Conservation (phyloP, 2,329 filamentous ascomycete genomes). For the Paraphoma sp. region DNA sequence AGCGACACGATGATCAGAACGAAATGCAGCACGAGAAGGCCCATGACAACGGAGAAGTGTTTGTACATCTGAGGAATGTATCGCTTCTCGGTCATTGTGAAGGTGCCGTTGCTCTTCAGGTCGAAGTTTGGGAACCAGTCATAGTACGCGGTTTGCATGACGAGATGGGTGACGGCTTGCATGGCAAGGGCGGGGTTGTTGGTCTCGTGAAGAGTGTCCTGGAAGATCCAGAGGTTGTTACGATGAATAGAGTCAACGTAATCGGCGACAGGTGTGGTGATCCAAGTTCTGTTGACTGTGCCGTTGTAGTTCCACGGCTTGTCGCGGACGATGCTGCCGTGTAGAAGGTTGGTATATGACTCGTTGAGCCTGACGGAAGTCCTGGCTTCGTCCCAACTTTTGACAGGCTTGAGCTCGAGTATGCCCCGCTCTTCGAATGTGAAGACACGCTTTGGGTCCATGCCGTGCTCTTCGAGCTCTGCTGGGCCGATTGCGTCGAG, state of each 20-base stretch:
- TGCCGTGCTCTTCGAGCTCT: not conserved
- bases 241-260: constrained; percentile 4
- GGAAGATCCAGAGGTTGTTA: constrained; percentile 4
- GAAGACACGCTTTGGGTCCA: not conserved
- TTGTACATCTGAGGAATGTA: not conserved
- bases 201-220: constrained; percentile 3
- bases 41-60: not conserved
- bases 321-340: not conserved
- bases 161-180: constrained; percentile 1
- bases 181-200: constrained; percentile 3
- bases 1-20: not conserved
- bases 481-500: not conserved
- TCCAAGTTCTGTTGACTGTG: not conserved
- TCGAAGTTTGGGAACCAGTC: constrained; percentile 4
- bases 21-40: not conserved
- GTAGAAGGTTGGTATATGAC: not conserved
- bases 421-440: not conserved
- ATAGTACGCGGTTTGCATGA: constrained; percentile 10
- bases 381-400: not conserved
- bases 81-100: not conserved
- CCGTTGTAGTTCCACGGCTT: not conserved
- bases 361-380: not conserved
- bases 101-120: not conserved
- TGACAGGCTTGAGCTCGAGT: not conserved
- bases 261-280: not conserved